Evolutionary conservation across 352 stramenopile species (phyloP).

Genomic region (Blastocystis sp.): DNA sequence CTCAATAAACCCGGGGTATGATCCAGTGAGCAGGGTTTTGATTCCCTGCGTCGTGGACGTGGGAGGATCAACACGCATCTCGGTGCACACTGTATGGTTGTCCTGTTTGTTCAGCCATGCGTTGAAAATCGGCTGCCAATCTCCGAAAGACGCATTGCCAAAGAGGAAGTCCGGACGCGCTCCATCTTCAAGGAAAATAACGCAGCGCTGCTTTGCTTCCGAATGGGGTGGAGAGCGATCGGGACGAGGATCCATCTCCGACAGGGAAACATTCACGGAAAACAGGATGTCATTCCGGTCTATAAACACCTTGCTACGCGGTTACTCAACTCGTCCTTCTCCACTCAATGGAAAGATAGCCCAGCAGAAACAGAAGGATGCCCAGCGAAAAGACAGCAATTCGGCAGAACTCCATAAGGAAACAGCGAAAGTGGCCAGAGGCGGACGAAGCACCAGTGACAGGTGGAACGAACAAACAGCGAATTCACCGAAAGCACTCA

Average conservation of each 20-base stretch:
- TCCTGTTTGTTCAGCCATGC: not conserved
- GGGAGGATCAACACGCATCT: constrained; percentile 50
- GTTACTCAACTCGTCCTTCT: not conserved
- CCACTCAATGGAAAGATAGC: constrained; percentile 62
- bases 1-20: constrained; percentile 35
- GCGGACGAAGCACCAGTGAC: not conserved
- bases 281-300: constrained; percentile 10
- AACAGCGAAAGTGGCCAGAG: not conserved
- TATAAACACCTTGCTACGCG: constrained; percentile 10
- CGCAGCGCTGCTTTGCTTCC: not conserved
- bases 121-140: constrained; percentile 49
- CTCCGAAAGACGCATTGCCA: not conserved
- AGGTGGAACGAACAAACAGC: constrained; percentile 1
- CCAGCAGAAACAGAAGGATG: constrained; percentile 31
- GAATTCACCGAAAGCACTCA: constrained; percentile 47
- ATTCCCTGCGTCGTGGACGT: constrained; percentile 64
- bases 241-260: not conserved
- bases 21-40: constrained; percentile 58
- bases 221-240: not conserved
- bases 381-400: constrained; percentile 12
- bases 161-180: constrained; percentile 55
- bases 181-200: constrained; percentile 66
- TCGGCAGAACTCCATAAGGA: not conserved
- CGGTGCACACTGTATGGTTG: constrained; percentile 60
- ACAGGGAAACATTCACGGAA: not conserved